phyloP scores from a whole-genome alignment of 1,284 basidiomycete species.

The Cutaneotrichosporon mucoides region DNA sequence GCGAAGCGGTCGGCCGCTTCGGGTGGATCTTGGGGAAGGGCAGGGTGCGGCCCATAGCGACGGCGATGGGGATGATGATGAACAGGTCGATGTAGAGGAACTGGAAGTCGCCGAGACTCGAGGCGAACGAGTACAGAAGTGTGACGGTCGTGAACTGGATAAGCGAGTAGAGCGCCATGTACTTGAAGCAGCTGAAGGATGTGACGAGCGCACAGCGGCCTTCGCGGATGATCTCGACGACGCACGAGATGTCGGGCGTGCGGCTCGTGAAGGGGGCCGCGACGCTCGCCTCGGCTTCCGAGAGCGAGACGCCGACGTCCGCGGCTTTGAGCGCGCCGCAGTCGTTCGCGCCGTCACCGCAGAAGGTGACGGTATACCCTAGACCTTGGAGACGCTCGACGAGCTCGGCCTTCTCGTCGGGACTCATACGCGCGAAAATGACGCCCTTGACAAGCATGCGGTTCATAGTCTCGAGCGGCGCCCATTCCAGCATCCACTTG shows the following conservation, averaged over 20 bases:
- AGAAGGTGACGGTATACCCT: slow-evolving; percentile 96
- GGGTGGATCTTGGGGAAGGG: slow-evolving; percentile 82
- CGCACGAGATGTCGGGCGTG: slow-evolving; percentile 91
- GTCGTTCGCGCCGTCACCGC: slow-evolving; percentile 98
- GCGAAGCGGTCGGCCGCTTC: slow-evolving; percentile 90
- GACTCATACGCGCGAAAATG: slow-evolving; percentile 98
- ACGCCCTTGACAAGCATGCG: slow-evolving; percentile 98
- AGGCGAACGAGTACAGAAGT: slow-evolving; percentile 91
- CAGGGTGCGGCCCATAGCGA: slow-evolving; percentile 92
- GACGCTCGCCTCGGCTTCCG: slow-evolving; percentile 98
- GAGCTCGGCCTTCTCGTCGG: slow-evolving; percentile 98
- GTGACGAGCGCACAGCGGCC: slow-evolving; percentile 94
- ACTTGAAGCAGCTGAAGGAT: slow-evolving; percentile 99
- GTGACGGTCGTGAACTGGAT: slow-evolving; percentile 68
- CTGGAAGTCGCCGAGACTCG: slow-evolving; percentile 94
- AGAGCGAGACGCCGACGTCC: slow-evolving; percentile 93
- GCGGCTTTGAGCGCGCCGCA: slow-evolving; percentile 98
- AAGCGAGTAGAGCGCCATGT: slow-evolving; percentile 64
- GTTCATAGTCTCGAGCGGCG: slow-evolving; percentile 87
- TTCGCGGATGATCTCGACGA: slow-evolving; percentile 93
- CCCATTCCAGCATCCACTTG: slow-evolving; percentile 96
- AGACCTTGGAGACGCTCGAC: slow-evolving; percentile 89
- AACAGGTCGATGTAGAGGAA: slow-evolving; percentile 95
- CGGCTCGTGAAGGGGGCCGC: slow-evolving; percentile 96
- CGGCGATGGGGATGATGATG: slow-evolving; percentile 93